These are phyloP conservation scores for Tricholoma flavovirens DNA, from an alignment of 768 basidiomycete species.

Conservation along the genomic window DNA sequence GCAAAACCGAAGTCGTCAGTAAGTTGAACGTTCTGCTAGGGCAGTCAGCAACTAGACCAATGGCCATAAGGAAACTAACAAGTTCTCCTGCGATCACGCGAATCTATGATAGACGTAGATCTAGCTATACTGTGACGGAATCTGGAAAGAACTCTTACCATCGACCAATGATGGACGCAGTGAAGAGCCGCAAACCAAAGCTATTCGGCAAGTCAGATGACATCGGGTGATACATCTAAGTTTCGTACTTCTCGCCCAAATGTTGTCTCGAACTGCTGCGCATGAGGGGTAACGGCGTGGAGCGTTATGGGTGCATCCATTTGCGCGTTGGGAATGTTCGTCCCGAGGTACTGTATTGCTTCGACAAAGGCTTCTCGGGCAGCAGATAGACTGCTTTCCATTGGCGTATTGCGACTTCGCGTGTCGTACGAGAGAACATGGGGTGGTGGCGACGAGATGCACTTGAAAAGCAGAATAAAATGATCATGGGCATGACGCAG, in stretches of 20 bases:
- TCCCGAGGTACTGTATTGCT: conserved; percentile 51
- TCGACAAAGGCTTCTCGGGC: conserved; percentile 54
- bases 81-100: conserved; percentile 81
- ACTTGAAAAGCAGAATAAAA: conserved; percentile 62
- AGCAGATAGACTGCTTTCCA: conserved; percentile 63
- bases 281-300: conserved; percentile 76
- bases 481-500: conserved; percentile 83
- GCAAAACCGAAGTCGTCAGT: conserved; percentile 81
- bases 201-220: conserved; percentile 29
- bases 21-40: conserved; percentile 52
- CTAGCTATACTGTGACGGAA: not conserved
- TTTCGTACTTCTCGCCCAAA: conserved; percentile 71
- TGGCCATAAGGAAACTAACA: conserved; percentile 33
- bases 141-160: conserved; percentile 42
- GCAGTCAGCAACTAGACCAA: conserved; percentile 4
- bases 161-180: conserved; percentile 89
- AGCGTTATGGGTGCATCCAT: conserved; percentile 60
- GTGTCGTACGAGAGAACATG: conserved; percentile 70
- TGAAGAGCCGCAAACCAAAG: conserved; percentile 85
- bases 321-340: conserved; percentile 41
- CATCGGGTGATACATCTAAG: not conserved
- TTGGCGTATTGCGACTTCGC: conserved; percentile 72
- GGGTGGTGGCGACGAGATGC: conserved; percentile 38
- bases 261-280: conserved; percentile 70
- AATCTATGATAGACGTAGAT: conserved; percentile 38